Percentiles rank a stretch among this genome's conserved stretches.
Conservation (phyloP, 2,329 filamentous ascomycete species). For the Davidsoniella eucalypti region DNA sequence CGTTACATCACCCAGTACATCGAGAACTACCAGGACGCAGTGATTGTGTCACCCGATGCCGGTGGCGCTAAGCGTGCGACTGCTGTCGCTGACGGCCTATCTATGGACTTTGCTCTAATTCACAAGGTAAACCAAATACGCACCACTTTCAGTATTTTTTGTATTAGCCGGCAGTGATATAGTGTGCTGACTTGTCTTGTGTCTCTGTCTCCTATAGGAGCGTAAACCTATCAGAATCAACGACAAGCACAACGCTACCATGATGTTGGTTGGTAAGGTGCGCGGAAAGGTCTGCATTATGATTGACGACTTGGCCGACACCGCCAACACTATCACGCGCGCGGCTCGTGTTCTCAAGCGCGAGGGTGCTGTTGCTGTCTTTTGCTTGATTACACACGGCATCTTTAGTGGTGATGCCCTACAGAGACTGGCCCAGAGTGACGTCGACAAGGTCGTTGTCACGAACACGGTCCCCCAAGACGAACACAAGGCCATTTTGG, state of each 20-base stretch:
- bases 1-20: slow-evolving; percentile 66
- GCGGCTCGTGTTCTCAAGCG: slow-evolving; percentile 95
- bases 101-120: slow-evolving; percentile 92
- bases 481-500: slow-evolving; percentile 56
- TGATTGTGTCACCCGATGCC: slow-evolving; percentile 91
- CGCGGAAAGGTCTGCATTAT: slow-evolving; percentile 69
- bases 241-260: slow-evolving; percentile 78
- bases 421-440: slow-evolving; percentile 80
- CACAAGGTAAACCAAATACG: slow-evolving; percentile 55
- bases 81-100: slow-evolving; percentile 80
- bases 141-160: too few relatives aligned
- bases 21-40: slow-evolving; percentile 66
- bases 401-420: slow-evolving; percentile 93
- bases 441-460: slow-evolving; percentile 82
- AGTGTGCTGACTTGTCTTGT: slow-evolving; percentile 11
- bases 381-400: slow-evolving; percentile 85
- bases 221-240: slow-evolving; percentile 75
- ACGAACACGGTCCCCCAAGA: slow-evolving; percentile 89
- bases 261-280: slow-evolving; percentile 90
- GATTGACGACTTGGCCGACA: slow-evolving; percentile 88
- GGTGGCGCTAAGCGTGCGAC: slow-evolving; percentile 94
- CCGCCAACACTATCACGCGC: slow-evolving; percentile 89
- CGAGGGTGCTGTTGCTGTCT: slow-evolving; percentile 80
- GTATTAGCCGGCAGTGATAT: too few relatives aligned
- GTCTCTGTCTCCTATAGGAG: slow-evolving; percentile 41